Percentiles rank a stretch among this genome's conserved stretches.
Conservation (phyloP, 768 basidiomycete species). For the Leccinum variicolor region DNA sequence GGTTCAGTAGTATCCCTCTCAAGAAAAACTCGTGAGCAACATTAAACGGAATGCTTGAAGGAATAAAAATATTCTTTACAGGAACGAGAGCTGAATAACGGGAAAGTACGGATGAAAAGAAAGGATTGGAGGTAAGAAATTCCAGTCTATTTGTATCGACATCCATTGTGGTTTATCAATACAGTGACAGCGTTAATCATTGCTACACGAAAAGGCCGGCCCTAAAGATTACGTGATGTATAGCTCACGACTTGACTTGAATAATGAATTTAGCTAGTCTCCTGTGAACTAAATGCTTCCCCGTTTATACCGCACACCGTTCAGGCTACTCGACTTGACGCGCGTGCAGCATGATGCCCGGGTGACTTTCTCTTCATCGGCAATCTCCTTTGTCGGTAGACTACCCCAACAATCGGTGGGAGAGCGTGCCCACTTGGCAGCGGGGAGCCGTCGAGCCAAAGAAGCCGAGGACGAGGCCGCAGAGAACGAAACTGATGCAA, state of each 20-base stretch:
- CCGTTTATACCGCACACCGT: constrained; percentile 16
- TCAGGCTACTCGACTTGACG: constrained; percentile 4
- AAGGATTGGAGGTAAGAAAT: not conserved
- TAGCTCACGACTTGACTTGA: not conserved
- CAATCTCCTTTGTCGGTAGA: constrained; percentile 10
- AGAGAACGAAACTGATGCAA: not conserved
- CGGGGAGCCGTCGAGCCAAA: not conserved
- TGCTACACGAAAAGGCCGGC: constrained; percentile 1
- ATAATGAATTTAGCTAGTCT: constrained; percentile 13
- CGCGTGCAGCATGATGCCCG: too few relatives aligned
- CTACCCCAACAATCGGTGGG: constrained; percentile 6
- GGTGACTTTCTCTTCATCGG: constrained; percentile 22
- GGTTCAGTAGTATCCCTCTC: constrained; percentile 44
- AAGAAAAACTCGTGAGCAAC: constrained; percentile 57
- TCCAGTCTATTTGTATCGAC: not conserved
- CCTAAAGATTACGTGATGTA: constrained; percentile 27
- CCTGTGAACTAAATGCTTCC: constrained; percentile 18
- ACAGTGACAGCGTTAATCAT: too few relatives aligned
- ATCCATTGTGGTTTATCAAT: too few relatives aligned
- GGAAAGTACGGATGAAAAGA: constrained; percentile 43
- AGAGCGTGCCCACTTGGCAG: constrained; percentile 1
- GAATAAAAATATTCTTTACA: constrained; percentile 40
- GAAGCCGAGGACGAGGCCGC: constrained; percentile 4
- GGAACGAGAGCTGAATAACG: constrained; percentile 52
- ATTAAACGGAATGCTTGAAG: constrained; percentile 34